Evolutionary conservation across 352 stramenopile species (phyloP).

Genomic region (Sclerospora graminicola): DNA sequence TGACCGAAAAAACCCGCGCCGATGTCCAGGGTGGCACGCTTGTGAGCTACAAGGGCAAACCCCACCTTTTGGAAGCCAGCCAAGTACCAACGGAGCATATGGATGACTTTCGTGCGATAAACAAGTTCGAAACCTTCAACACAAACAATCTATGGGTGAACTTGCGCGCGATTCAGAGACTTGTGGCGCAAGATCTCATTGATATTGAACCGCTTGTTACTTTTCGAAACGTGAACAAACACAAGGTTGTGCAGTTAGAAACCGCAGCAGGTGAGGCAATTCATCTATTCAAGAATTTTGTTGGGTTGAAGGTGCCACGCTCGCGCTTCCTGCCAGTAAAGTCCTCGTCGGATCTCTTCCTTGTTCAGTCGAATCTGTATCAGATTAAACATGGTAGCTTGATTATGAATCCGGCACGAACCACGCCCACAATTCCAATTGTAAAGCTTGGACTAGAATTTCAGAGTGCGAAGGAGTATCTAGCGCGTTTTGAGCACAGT

Average conservation of each 20-base stretch:
- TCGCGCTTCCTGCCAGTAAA: conserved; percentile 98
- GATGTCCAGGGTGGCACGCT: conserved; percentile 88
- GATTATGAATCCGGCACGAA: conserved; percentile 77
- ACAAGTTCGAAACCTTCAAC: conserved; percentile 98
- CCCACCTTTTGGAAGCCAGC: conserved; percentile 95
- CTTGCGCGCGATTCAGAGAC: conserved; percentile 92
- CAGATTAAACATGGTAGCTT: conserved; percentile 89
- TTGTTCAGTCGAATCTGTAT: conserved; percentile 90
- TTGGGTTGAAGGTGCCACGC: conserved; percentile 92
- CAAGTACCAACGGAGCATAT: conserved; percentile 95
- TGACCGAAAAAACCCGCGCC: conserved; percentile 89
- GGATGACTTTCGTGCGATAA: conserved; percentile 89
- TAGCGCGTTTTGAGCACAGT: conserved; percentile 73
- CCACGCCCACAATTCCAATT: conserved; percentile 82
- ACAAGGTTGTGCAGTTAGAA: conserved; percentile 92
- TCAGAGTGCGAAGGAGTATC: conserved; percentile 82
- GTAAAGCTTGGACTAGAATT: conserved; percentile 91
- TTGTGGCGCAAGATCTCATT: conserved; percentile 95
- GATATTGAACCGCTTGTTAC: conserved; percentile 94
- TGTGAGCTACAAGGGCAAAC: conserved; percentile 85
- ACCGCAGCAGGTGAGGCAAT: conserved; percentile 96
- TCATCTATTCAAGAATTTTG: conserved; percentile 97
- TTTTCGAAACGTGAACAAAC: conserved; percentile 93
- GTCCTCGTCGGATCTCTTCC: conserved; percentile 97
- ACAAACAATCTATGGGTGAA: conserved; percentile 99